Conservation (phyloP, 345 rosid species). For the Dimocarpus longan region DNA sequence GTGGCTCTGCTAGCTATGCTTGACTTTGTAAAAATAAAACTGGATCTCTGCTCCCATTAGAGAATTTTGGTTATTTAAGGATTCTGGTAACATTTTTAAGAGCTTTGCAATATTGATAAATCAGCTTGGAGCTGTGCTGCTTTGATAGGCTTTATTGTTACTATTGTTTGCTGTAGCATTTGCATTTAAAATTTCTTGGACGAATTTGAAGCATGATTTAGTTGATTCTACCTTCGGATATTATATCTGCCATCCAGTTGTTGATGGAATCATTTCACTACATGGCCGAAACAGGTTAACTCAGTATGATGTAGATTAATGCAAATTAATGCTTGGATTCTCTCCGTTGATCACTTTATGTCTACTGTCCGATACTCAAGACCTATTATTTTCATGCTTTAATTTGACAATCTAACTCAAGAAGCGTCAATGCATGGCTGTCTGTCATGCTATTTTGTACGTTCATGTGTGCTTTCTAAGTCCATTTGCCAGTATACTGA, state of each 20-base stretch:
- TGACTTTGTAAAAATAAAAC: neutral
- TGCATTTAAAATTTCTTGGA: neutral
- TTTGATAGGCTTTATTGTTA: neutral
- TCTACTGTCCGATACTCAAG: too few species aligned
- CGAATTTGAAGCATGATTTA: slow-evolving; percentile 6
- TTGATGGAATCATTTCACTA: neutral
- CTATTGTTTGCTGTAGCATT: neutral
- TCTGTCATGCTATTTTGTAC: neutral
- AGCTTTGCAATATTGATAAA: neutral
- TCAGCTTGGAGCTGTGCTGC: neutral
- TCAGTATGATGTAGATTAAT: neutral
- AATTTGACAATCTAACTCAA: too few species aligned
- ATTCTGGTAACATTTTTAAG: slow-evolving; percentile 5
- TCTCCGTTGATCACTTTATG: too few species aligned
- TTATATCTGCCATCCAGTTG: neutral
- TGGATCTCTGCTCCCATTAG: neutral
- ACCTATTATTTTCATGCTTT: too few species aligned
- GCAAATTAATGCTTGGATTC: neutral
- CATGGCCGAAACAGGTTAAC: neutral
- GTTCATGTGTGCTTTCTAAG: neutral
- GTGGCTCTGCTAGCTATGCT: neutral
- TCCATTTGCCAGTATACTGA: neutral
- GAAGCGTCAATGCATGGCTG: neutral
- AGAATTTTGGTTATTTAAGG: slow-evolving; percentile 1
- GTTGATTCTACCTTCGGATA: neutral